Base-by-base conservation (phyloP, 2,329 filamentous ascomycete species). In the Calycina marina region DNA sequence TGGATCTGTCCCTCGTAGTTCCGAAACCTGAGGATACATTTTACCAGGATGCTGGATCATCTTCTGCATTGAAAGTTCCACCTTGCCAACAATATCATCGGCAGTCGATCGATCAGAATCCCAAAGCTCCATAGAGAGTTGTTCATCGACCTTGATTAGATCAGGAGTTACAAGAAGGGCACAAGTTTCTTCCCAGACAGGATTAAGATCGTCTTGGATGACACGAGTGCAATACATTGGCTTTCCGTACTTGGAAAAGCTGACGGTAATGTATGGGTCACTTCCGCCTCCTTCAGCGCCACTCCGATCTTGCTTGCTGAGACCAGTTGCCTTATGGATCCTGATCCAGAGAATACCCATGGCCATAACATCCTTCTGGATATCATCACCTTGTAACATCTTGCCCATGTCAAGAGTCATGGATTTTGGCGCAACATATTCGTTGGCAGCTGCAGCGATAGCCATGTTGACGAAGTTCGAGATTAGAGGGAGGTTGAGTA, bases 161-260 rank as follows among this genome's bases (percentile, higher is more conserved):
- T 94, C 86, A 0, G 82, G 69, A 0, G 82, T 93, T 4, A 98
- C 82, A 11, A 94, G 62, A 12, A 96, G 64, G 1, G 83, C 85
- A 26, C 82, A 76, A 2, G 73, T 81, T 57, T 96, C 90, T 48
- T 90, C 81, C 63, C 92, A 96, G 4, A 93, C 67, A 0, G 90
- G 90, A 49, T 96, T 93, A 34, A 93, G 67, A 44, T 94, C 80
- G 49, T 96, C 88, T 32, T 88, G 84, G 41, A 96, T 94, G 31
- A 96, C 86, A 29, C 90, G 76, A 2, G 90, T 96, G 56, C 86
- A 94, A 57, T 93, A 96, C 71, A 93, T 92, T 2, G 88, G 88
- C 59, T 98, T 98, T 35, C 81, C 82, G 46, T 94, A 96, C 55
- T 96, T 94, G 48, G 83, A 92, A 62, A 92, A 96, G 25, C 81